Percentiles rank a stretch among this genome's conserved stretches.
Conservation (phyloP, 805 yeast species). For the Wickerhamomyces mucosus region DNA sequence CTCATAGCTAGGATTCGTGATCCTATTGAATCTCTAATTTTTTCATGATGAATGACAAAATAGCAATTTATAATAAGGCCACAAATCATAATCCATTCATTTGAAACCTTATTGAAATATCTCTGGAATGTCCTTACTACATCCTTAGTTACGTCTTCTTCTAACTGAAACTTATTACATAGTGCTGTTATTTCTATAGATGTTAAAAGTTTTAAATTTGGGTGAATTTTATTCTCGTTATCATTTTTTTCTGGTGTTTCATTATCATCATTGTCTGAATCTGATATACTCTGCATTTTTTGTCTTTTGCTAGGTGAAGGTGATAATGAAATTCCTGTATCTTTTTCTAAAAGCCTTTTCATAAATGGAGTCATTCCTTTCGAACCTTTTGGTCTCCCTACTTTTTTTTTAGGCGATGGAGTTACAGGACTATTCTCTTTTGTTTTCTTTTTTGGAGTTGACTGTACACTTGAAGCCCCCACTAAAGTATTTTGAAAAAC, state of each 20-base stretch:
- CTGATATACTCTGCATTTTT: no score
- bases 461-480: no score
- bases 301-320: neutral
- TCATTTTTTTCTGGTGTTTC: no score
- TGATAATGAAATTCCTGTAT: neutral
- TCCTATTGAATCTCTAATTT: constrained; percentile 37
- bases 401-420: constrained; percentile 10
- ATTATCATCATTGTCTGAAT: no score
- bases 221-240: constrained; percentile 3
- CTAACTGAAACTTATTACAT: constrained; percentile 58
- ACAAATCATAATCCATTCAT: constrained; percentile 62
- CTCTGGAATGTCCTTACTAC: constrained; percentile 41
- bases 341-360: constrained; percentile 22
- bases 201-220: constrained; percentile 25
- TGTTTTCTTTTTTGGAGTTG: neutral
- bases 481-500: no score
- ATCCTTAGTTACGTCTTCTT: constrained; percentile 38
- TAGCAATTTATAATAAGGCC: constrained; percentile 57
- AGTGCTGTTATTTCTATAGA: constrained; percentile 35
- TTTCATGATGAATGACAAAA: constrained; percentile 39
- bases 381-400: constrained; percentile 16
- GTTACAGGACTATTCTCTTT: neutral
- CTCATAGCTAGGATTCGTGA: constrained; percentile 37
- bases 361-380: constrained; percentile 14
- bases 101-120: constrained; percentile 43